These are phyloP conservation scores for Fomitopsis pulvina DNA, from an alignment of 768 basidiomycete species.

Conservation along the genomic window DNA sequence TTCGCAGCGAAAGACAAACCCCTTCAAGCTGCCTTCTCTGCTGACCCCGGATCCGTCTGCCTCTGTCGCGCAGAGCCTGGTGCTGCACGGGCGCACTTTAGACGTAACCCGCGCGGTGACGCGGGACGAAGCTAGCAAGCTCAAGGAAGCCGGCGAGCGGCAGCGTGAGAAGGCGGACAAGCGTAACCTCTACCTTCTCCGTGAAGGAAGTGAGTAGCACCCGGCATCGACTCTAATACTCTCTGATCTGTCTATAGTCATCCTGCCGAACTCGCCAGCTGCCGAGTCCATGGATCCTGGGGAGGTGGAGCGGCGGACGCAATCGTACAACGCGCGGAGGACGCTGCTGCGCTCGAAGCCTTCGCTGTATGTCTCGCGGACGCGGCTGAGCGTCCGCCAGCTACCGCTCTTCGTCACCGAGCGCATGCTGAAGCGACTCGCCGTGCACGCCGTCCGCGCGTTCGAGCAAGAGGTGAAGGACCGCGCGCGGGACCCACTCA, in stretches of 20 bases:
- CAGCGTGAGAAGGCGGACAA: slow-evolving; percentile 87
- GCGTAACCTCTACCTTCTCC: slow-evolving; percentile 89
- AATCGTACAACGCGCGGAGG: slow-evolving; percentile 81
- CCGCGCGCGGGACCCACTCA: slow-evolving; percentile 53
- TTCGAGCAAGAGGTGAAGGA: slow-evolving; percentile 77
- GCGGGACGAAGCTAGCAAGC: slow-evolving; percentile 77
- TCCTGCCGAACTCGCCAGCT: slow-evolving; percentile 81
- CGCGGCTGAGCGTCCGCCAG: slow-evolving; percentile 89
- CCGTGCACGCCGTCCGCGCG: slow-evolving; percentile 67
- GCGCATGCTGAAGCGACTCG: slow-evolving; percentile 82
- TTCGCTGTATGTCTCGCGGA: slow-evolving; percentile 89
- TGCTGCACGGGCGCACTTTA: slow-evolving; percentile 87
- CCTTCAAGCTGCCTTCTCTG: slow-evolving; percentile 82
- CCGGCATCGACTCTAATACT: background rate
- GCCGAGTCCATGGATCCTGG: slow-evolving; percentile 61
- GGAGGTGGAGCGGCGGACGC: slow-evolving; percentile 82
- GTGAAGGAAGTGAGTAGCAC: slow-evolving; percentile 78
- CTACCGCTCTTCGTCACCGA: slow-evolving; percentile 89
- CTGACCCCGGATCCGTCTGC: slow-evolving; percentile 93
- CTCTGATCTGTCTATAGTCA: slow-evolving; percentile 45
- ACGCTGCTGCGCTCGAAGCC: slow-evolving; percentile 86
- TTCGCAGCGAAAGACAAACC: slow-evolving; percentile 63
- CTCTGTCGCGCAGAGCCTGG: slow-evolving; percentile 71
- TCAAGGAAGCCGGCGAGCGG: slow-evolving; percentile 85
- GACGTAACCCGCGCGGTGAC: slow-evolving; percentile 90